These are phyloP conservation scores for Ceratocystis alfenasii DNA, from an alignment of 2,329 filamentous ascomycete genomes.

Conservation along the genomic window DNA sequence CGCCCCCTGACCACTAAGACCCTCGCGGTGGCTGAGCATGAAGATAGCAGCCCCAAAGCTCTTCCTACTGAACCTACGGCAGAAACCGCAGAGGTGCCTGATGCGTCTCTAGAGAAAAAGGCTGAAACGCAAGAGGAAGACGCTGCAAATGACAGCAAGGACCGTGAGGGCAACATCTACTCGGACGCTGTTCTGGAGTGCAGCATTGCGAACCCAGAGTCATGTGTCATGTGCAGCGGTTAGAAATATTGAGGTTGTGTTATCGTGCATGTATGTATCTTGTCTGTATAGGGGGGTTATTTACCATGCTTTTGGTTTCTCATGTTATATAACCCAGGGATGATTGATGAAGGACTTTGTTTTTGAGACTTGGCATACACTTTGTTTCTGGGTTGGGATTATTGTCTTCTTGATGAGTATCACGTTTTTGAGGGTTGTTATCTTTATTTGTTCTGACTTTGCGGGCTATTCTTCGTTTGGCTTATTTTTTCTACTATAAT, in stretches of 20 bases:
- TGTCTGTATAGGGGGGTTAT: background rate
- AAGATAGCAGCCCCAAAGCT: slow-evolving; percentile 66
- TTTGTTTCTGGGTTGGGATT: background rate
- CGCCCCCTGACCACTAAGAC: slow-evolving; percentile 61
- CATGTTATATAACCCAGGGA: background rate
- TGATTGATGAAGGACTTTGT: too few species aligned
- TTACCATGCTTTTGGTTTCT: background rate
- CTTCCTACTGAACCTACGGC: slow-evolving; percentile 59
- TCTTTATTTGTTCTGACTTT: background rate
- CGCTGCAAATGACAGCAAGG: slow-evolving; percentile 54
- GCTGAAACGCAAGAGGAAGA: slow-evolving; percentile 59
- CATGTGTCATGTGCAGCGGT: slow-evolving; percentile 95
- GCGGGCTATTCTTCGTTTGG: background rate
- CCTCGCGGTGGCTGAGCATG: slow-evolving; percentile 39
- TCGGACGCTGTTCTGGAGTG: slow-evolving; percentile 83
- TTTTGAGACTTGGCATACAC: background rate
- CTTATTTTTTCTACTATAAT: too few species aligned
- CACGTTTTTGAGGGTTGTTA: background rate
- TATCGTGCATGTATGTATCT: background rate
- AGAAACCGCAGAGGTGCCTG: slow-evolving; percentile 53
- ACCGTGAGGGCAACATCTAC: slow-evolving; percentile 84
- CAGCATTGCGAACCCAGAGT: slow-evolving; percentile 94
- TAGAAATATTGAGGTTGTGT: slow-evolving; percentile 33
- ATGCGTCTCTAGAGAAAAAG: slow-evolving; percentile 41
- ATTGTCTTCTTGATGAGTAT: background rate